Evolutionary conservation across 441 rosid genomes (phyloP).

Genomic region (Hura crepitans): DNA sequence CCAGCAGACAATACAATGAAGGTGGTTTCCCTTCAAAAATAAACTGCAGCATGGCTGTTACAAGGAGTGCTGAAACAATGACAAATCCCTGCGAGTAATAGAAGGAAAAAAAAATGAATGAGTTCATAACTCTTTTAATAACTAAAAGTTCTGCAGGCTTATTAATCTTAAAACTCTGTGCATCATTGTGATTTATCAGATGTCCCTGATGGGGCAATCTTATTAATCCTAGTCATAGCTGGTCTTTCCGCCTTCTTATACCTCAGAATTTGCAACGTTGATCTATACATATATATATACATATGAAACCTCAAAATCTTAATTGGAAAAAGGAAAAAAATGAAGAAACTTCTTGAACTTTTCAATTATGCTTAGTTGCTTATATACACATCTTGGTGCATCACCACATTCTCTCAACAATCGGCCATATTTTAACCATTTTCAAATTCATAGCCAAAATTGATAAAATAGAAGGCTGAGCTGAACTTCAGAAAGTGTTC

Average conservation of each 20-base stretch:
- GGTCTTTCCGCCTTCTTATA: not conserved
- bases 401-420: not conserved
- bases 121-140: not conserved
- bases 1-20: constrained; percentile 59
- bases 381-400: not conserved
- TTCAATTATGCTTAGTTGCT: not conserved
- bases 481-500: not conserved
- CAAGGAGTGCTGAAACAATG: constrained; percentile 92
- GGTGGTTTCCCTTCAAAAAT: constrained; percentile 91
- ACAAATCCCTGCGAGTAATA: constrained; percentile 73
- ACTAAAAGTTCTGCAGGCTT: not conserved
- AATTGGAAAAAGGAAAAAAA: not conserved
- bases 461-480: not conserved
- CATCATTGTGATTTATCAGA: no score
- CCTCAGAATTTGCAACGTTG: not conserved
- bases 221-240: no score
- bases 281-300: not conserved
- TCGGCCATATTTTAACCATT: not conserved
- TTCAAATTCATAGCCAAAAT: not conserved
- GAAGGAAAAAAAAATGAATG: not conserved
- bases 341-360: not conserved
- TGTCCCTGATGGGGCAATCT: no score
- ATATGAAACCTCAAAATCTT: not conserved
- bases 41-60: constrained; percentile 85
- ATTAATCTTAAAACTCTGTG: no score